These are phyloP conservation scores for Ceratobasidium sp. DNA, from an alignment of 1,284 basidiomycete species.

Conservation along the genomic window DNA sequence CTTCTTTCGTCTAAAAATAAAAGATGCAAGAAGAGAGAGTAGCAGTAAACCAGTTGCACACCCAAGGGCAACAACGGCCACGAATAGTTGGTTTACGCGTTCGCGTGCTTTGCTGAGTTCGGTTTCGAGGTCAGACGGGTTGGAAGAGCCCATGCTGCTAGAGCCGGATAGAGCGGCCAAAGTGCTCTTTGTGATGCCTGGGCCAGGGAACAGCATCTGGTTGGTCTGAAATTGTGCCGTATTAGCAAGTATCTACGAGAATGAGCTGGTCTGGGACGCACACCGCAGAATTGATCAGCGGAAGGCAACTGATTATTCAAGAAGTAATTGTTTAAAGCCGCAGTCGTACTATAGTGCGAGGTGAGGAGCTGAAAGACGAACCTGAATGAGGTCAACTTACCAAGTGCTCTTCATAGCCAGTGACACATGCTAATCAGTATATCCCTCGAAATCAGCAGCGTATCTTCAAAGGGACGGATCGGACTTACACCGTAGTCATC, in stretches of 20 bases:
- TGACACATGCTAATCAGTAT: constrained; percentile 30
- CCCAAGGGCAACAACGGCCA: no score
- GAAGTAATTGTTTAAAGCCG: constrained; percentile 16
- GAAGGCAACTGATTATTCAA: constrained; percentile 18
- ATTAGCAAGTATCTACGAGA: background rate
- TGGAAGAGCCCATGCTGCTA: background rate
- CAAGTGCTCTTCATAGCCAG: constrained; percentile 31
- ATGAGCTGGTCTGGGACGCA: background rate
- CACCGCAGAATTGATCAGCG: constrained; percentile 26
- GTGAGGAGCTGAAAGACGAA: background rate
- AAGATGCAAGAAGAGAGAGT: no score
- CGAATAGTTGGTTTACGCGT: no score
- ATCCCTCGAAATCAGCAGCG: background rate
- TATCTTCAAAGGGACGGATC: no score
- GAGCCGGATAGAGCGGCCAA: background rate
- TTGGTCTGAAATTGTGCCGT: constrained; percentile 4
- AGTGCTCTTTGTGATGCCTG: constrained; percentile 10
- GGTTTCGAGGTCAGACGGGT: background rate
- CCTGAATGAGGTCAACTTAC: background rate
- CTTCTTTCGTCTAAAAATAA: no score
- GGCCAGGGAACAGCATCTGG: constrained; percentile 26
- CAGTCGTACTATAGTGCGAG: background rate
- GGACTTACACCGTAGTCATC: constrained; percentile 34
- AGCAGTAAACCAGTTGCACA: no score
- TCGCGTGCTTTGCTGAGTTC: no score